Conservation (phyloP, 805 yeast genomes). For the Cyberlindnera euphorbiiphila region DNA sequence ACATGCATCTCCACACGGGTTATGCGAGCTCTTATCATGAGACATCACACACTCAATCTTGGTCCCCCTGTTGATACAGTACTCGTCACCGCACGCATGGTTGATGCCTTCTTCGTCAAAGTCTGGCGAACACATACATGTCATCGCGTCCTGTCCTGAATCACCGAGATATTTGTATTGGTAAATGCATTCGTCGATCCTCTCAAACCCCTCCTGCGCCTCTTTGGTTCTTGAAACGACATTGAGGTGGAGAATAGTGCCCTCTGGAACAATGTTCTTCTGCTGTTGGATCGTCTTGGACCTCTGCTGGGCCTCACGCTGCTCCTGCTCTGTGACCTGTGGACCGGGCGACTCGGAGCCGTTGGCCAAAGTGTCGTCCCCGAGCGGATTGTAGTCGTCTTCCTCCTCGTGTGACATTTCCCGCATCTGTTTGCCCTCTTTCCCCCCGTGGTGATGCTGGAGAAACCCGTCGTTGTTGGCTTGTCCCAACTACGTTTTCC, state of each 20-base stretch:
- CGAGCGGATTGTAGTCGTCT: slow-evolving; percentile 19
- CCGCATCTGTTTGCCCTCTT: too few species aligned
- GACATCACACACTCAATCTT: slow-evolving; percentile 88
- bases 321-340: slow-evolving; percentile 19
- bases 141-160: slow-evolving; percentile 70
- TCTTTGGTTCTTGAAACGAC: slow-evolving; percentile 61
- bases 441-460: too few species aligned
- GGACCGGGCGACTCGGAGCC: slow-evolving; percentile 16
- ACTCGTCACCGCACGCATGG: slow-evolving; percentile 79
- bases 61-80: slow-evolving; percentile 89
- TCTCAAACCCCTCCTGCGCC: slow-evolving; percentile 57
- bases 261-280: slow-evolving; percentile 23
- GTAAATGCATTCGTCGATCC: slow-evolving; percentile 59
- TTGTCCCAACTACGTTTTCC: too few species aligned
- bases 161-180: slow-evolving; percentile 58
- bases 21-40: too few species aligned
- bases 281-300: slow-evolving; percentile 15
- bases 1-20: slow-evolving; percentile 78
- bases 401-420: too few species aligned
- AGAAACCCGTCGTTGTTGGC: too few species aligned
- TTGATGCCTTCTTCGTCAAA: slow-evolving; percentile 39
- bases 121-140: slow-evolving; percentile 78
- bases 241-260: slow-evolving; percentile 27
- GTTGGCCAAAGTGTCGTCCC: slow-evolving; percentile 1
- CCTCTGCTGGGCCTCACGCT: slow-evolving; percentile 18